These are phyloP conservation scores for Ganoderma sinense DNA, from an alignment of 1,284 basidiomycete genomes.

Conservation along the genomic window DNA sequence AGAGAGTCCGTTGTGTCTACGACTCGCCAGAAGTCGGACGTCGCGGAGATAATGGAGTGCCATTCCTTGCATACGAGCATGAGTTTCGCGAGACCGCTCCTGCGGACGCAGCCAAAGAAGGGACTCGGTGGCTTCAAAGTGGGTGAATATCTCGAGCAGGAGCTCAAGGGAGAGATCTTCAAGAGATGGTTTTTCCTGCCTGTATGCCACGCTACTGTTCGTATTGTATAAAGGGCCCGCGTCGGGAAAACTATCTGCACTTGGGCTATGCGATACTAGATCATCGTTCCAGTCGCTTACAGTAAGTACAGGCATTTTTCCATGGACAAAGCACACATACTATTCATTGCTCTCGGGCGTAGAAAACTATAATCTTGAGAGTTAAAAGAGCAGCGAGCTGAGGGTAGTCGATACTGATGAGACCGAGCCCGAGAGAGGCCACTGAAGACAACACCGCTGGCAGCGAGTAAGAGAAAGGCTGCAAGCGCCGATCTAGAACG, in stretches of 20 bases:
- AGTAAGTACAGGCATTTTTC: neutral
- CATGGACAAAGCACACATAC: neutral
- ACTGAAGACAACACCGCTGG: no score
- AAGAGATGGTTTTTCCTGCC: neutral
- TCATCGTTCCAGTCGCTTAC: neutral
- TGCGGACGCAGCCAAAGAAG: neutral
- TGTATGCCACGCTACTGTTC: neutral
- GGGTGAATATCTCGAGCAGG: neutral
- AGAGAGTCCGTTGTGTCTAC: conserved; percentile 4
- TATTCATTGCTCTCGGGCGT: neutral
- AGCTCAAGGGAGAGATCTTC: conserved; percentile 4
- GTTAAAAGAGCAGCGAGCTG: neutral
- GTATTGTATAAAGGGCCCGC: neutral
- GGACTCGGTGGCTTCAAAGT: neutral
- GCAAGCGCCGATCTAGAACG: no score
- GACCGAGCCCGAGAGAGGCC: no score
- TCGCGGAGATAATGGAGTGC: neutral
- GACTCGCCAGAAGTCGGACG: conserved; percentile 15
- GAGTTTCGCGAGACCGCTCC: conserved; percentile 3
- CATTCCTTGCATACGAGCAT: conserved; percentile 15
- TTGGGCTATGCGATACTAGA: neutral
- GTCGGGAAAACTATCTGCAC: neutral
- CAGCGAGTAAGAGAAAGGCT: no score
- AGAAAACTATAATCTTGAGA: neutral
- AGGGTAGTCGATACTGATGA: no score